Evolutionary conservation across 225 moss, liverwort and hornwort genomes (phyloP), one percentile per base, ranked within the genome.

Genomic region (Ulota crispa): DNA sequence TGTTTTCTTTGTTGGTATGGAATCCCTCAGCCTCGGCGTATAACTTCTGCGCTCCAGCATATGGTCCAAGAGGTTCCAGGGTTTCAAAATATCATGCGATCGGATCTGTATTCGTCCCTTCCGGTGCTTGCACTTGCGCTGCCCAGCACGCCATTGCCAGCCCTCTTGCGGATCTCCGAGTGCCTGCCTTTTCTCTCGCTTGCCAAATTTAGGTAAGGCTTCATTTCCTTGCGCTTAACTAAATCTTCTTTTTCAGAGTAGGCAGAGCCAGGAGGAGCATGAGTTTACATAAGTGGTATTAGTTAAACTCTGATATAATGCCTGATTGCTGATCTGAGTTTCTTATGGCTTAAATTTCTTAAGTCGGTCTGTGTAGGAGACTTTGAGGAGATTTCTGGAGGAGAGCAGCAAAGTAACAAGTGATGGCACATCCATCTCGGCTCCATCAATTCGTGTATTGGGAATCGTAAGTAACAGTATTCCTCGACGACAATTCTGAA

Each of bases 1-100:
- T 94, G 94, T 85, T 96, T 92, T 47, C 89, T 99, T 28, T 89
- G 93, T 87, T 99, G 99, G 99, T 94, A 93, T 64, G 99, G 91
- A 31, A 92, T 99, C 45, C 99, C 99, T 68, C 88, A 87, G 67
- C 90, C 95, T 37, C 88, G 83, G 84, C 86, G 87, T 64, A 82
- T 93, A 59, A 87, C 78, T 72, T 79, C 89, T 84, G 96, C 94
- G 55, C 88, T 94, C 42, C 91, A 83, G 18, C 87, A 88, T 67
- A 82, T 99, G 72, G 85, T 82, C 26, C 84, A 89, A 70, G 85
- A 92, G 73, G 79, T 92, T 41, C 93, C 93, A 24, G 86, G 83
- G 54, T 86, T 92, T 60, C 87, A 85, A 31, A 93, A 70, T 54
- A 86, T 81, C 70, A 52, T 83, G n/a, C 82, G 80, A 70, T 84